Conservation (phyloP, 1,284 basidiomycete genomes). For the Rhodotorula glutinis region DNA sequence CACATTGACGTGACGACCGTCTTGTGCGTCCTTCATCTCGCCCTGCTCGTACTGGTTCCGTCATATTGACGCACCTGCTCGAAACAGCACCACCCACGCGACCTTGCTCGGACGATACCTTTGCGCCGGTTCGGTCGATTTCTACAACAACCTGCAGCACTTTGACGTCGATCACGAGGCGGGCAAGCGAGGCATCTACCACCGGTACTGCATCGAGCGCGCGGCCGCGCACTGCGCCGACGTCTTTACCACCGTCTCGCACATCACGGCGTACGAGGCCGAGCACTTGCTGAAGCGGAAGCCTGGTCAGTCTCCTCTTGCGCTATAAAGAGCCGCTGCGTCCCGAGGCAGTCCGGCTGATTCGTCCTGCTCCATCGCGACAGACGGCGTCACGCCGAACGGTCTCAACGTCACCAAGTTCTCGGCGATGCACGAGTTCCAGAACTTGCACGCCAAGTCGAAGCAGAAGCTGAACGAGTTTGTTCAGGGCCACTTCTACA, state of each 20-base stretch:
- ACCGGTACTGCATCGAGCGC: conserved; percentile 90
- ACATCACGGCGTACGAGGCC: conserved; percentile 94
- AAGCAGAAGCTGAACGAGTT: conserved; percentile 99
- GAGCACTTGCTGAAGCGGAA: conserved; percentile 97
- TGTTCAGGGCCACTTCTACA: conserved; percentile 95
- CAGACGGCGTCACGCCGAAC: conserved; percentile 93
- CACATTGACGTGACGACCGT: conserved; percentile 98
- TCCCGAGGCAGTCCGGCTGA: conserved; percentile 2
- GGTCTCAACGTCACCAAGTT: conserved; percentile 97
- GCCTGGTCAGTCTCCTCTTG: conserved; percentile 53
- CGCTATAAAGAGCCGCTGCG: too few species aligned
- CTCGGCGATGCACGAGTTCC: conserved; percentile 88
- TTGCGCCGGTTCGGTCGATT: conserved; percentile 94
- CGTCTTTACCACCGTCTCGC: conserved; percentile 96
- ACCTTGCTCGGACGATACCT: conserved; percentile 96
- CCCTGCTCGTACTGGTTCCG: not conserved
- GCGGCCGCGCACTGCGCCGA: conserved; percentile 92
- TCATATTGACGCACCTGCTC: not conserved
- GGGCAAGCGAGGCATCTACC: conserved; percentile 90
- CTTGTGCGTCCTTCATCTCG: conserved; percentile 40
- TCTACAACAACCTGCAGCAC: conserved; percentile 99
- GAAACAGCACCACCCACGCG: conserved; percentile 77
- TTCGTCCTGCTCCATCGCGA: not conserved
- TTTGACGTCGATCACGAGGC: conserved; percentile 99
- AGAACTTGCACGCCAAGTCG: conserved; percentile 80